These are phyloP conservation scores for Rutstroemia sp. DNA, from an alignment of 2,329 filamentous ascomycete species.

Conservation along the genomic window DNA sequence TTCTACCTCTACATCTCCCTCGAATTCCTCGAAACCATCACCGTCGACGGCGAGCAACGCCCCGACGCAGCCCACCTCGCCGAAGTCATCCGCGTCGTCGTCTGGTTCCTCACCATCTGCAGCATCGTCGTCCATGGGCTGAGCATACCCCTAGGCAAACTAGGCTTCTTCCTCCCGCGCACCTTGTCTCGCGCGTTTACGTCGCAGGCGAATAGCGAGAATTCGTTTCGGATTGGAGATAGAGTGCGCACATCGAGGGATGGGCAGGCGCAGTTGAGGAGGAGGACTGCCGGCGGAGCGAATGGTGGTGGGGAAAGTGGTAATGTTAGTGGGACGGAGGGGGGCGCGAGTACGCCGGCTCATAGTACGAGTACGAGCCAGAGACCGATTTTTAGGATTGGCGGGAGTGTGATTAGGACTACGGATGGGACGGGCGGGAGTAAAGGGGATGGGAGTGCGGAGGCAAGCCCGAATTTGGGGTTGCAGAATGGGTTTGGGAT, in stretches of 20 bases:
- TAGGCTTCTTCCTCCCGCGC: constrained; percentile 51
- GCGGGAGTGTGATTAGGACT: constrained; percentile 28
- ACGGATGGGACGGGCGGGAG: background rate
- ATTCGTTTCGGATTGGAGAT: too few species aligned
- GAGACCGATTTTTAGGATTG: constrained; percentile 33
- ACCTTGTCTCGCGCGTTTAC: constrained; percentile 44
- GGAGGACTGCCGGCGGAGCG: background rate
- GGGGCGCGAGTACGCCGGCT: background rate
- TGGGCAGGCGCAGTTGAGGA: background rate
- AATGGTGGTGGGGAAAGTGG: background rate
- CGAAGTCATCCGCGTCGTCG: constrained; percentile 62
- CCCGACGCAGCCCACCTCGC: constrained; percentile 58
- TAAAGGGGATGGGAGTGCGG: background rate
- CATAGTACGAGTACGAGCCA: constrained; percentile 1
- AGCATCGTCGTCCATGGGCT: constrained; percentile 81
- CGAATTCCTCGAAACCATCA: constrained; percentile 60
- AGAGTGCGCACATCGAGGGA: too few species aligned
- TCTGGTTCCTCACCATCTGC: constrained; percentile 82
- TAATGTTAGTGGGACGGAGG: background rate
- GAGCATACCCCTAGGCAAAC: constrained; percentile 68
- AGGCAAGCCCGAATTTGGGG: background rate
- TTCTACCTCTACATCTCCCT: constrained; percentile 81
- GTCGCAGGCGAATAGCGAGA: constrained; percentile 16
- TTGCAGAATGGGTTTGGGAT: background rate
- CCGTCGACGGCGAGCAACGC: constrained; percentile 51